Base-by-base conservation (phyloP, 306 rosid genomes). In the Hippophae gyantsensis region DNA sequence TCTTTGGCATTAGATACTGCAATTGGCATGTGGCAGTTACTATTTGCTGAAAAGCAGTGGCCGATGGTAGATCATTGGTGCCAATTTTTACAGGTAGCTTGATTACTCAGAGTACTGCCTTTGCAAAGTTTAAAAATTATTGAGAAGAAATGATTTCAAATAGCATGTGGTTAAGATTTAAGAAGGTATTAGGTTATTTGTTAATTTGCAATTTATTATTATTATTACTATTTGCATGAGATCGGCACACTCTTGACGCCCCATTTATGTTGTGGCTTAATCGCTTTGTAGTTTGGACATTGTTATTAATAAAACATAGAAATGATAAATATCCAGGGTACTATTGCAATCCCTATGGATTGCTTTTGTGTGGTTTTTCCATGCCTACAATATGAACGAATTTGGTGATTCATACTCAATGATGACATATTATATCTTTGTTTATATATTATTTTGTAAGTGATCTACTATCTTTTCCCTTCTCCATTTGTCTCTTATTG, bases 11-110 rank as follows among this genome's bases (percentile, higher is more conserved):
- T 93, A 82, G 99, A 93, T 77, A 93, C 99, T 42, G 99, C 99
- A 43, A 93, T 93, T 71, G 99, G 99, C 72, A 93, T 93, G 99
- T 93, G 99, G 99, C 95, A 93, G 74, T 84, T 93, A 72, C 74
- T 93, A 56, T 93, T 93, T 77, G 97, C 97, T 7, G 99, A 93
- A 78, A 93, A 72, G 82, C 95, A 86, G 79, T 93, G 99, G 99
- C 94, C 90, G 6, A 72, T 80, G 71, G 99, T 93, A 51, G 99
- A 93, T 69, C 94, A 80, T 57, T 93, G 99, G 99, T 88, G 97
- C 78, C 97, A 88, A 70, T 93, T 93, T 80, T 78, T 93, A 73
- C 99, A 86, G 95, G 99, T 93, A 65, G 66, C 25, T 63, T 64
- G 54, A 8, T 1, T 38, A 56, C 60, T 62, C 25, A 61, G 25